phyloP scores from a whole-genome alignment of 306 rosid genomes.

The Castanospermum australe region DNA sequence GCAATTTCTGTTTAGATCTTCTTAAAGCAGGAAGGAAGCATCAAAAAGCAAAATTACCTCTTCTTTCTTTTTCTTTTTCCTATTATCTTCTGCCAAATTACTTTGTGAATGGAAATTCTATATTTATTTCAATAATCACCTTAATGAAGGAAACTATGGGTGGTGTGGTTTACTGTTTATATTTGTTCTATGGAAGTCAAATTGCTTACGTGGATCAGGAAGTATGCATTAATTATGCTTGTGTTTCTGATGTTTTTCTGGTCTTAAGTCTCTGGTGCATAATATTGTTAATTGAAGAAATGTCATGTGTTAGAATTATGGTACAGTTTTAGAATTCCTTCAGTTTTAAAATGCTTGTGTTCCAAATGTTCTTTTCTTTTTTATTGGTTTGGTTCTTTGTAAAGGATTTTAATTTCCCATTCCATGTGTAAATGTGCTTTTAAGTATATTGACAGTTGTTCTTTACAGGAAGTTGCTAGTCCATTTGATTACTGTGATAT shows the following conservation, averaged over 20 bases:
- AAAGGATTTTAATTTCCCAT: background rate
- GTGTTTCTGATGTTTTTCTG: background rate
- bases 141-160: background rate
- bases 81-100: constrained; percentile 24
- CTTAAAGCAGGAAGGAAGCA: background rate
- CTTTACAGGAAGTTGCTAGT: constrained; percentile 60
- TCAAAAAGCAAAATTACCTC: background rate
- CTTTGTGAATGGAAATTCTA: background rate
- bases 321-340: background rate
- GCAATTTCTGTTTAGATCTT: background rate
- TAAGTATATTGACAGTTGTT: constrained; percentile 16
- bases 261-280: background rate
- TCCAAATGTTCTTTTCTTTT: background rate
- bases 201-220: constrained; percentile 5
- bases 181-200: background rate
- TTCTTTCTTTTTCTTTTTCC: background rate
- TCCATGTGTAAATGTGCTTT: background rate
- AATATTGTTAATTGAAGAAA: background rate
- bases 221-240: background rate
- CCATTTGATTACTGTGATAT: constrained; percentile 82
- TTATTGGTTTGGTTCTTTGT: background rate
- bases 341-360: background rate
- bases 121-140: background rate
- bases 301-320: background rate
- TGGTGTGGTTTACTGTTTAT: background rate